phyloP scores from a whole-genome alignment of 352 stramenopile genomes.

The Globisporangium uncinulatum region DNA sequence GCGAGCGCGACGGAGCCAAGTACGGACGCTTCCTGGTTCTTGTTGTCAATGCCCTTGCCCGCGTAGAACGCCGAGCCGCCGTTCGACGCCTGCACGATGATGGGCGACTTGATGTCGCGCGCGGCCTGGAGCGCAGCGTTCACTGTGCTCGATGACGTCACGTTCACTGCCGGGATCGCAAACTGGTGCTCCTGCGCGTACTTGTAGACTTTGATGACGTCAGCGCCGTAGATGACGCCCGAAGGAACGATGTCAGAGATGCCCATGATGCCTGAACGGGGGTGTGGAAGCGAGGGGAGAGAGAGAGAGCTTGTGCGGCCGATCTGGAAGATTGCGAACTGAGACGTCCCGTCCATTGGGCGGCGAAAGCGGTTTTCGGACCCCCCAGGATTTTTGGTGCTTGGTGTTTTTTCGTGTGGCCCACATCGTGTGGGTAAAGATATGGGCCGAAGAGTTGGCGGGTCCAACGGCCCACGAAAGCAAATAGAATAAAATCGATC shows the following conservation, averaged over 20 bases:
- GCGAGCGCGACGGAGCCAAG: constrained; percentile 88
- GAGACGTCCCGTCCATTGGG: not conserved
- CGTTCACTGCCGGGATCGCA: constrained; percentile 98
- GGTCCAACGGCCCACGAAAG: too few species aligned
- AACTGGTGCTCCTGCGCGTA: constrained; percentile 94
- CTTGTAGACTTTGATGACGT: constrained; percentile 89
- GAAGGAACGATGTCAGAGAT: constrained; percentile 79
- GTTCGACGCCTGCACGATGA: constrained; percentile 99
- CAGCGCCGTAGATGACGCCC: constrained; percentile 84
- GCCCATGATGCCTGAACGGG: constrained; percentile 44
- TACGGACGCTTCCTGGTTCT: constrained; percentile 83
- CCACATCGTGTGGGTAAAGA: constrained; percentile 3
- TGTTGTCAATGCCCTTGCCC: constrained; percentile 96
- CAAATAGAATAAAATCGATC: too few species aligned
- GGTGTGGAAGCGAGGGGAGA: not conserved
- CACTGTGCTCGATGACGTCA: constrained; percentile 93
- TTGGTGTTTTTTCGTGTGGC: too few species aligned
- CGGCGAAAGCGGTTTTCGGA: not conserved
- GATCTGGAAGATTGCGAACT: constrained; percentile 16
- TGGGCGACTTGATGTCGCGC: constrained; percentile 93
- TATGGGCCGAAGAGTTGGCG: not conserved
- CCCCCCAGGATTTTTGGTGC: constrained; percentile 2
- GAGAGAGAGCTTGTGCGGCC: constrained; percentile 5
- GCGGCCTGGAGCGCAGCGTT: constrained; percentile 97
- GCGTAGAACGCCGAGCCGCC: constrained; percentile 96